These are phyloP conservation scores for Ascochyta fabae DNA, from an alignment of 2,329 filamentous ascomycete genomes.

Conservation along the genomic window DNA sequence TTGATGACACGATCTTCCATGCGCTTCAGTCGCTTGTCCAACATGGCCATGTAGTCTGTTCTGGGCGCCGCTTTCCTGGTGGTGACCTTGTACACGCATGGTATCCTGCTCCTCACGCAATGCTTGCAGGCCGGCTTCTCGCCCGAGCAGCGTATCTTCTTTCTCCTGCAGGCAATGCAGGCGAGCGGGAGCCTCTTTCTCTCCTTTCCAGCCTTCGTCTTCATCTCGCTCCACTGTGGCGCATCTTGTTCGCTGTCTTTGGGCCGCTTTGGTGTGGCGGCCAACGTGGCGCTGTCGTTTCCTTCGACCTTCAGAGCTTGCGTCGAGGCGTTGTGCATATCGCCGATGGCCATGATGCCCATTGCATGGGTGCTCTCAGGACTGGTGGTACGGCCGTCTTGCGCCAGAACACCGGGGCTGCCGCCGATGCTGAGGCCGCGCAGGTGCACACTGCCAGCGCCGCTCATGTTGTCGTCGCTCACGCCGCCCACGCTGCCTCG, in stretches of 20 bases:
- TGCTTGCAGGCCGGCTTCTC: constrained; percentile 98
- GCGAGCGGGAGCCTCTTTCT: constrained; percentile 90
- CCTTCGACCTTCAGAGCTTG: constrained; percentile 36
- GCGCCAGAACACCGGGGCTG: constrained; percentile 35
- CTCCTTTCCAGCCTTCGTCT: constrained; percentile 83
- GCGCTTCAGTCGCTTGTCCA: constrained; percentile 91
- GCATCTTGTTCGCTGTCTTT: constrained; percentile 43
- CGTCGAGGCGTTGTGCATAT: constrained; percentile 36
- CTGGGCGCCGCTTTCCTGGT: constrained; percentile 91
- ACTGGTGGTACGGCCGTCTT: constrained; percentile 44
- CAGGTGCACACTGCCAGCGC: constrained; percentile 33
- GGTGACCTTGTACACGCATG: constrained; percentile 97
- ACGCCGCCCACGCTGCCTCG: constrained; percentile 39
- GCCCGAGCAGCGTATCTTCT: constrained; percentile 97
- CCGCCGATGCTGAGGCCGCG: constrained; percentile 43
- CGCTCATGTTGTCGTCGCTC: constrained; percentile 44
- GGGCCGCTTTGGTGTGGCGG: constrained; percentile 32
- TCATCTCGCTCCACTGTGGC: constrained; percentile 60
- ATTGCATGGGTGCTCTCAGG: constrained; percentile 44
- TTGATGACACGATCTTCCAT: constrained; percentile 99
- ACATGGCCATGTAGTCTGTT: constrained; percentile 99
- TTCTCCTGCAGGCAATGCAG: constrained; percentile 92
- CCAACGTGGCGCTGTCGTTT: constrained; percentile 35
- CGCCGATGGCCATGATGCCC: constrained; percentile 40
- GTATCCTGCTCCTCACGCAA: constrained; percentile 87